phyloP scores from a whole-genome alignment of 148 eudicot genomes.

The Talinum fruticosum region DNA sequence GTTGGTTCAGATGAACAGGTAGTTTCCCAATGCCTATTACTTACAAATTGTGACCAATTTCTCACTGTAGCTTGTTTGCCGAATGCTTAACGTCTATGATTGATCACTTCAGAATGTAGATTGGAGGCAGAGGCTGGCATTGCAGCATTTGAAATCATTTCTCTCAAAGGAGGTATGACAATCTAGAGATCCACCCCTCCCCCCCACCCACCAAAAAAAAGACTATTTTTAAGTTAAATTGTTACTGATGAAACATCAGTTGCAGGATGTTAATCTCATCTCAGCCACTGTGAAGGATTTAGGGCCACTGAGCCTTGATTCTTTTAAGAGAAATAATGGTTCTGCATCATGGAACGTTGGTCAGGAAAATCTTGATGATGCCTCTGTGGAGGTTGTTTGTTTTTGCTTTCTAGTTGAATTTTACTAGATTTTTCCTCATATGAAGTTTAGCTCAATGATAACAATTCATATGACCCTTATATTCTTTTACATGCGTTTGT shows the following conservation, averaged over 20 bases:
- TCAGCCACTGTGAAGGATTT: slow-evolving; percentile 60
- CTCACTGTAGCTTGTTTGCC: slow-evolving; percentile 1
- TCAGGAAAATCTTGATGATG: slow-evolving; percentile 33
- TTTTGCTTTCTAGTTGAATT: not conserved
- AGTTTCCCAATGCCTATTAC: not conserved
- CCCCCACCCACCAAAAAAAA: too few relatives aligned
- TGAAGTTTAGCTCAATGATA: not conserved
- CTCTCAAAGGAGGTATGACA: slow-evolving; percentile 76
- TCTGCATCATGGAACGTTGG: slow-evolving; percentile 80
- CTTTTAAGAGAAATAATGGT: slow-evolving; percentile 51
- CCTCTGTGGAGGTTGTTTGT: slow-evolving; percentile 34
- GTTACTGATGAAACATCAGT: slow-evolving; percentile 11
- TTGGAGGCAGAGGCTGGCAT: slow-evolving; percentile 73
- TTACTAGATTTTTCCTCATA: not conserved
- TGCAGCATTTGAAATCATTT: slow-evolving; percentile 67
- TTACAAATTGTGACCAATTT: not conserved
- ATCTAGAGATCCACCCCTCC: not conserved
- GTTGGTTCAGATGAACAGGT: slow-evolving; percentile 50
- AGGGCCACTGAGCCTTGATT: slow-evolving; percentile 79
- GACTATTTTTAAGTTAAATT: too few relatives aligned
- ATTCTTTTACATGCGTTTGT: slow-evolving; percentile 7
- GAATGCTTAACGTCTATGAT: slow-evolving; percentile 6
- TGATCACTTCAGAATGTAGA: slow-evolving; percentile 51
- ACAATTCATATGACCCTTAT: not conserved
- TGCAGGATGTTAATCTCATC: slow-evolving; percentile 78